A percentile compares a stretch with the other conserved stretches of the same genome.
These are phyloP conservation scores for Sungouiella blattae DNA, from an alignment of 805 yeast species.

Conservation along the genomic window DNA sequence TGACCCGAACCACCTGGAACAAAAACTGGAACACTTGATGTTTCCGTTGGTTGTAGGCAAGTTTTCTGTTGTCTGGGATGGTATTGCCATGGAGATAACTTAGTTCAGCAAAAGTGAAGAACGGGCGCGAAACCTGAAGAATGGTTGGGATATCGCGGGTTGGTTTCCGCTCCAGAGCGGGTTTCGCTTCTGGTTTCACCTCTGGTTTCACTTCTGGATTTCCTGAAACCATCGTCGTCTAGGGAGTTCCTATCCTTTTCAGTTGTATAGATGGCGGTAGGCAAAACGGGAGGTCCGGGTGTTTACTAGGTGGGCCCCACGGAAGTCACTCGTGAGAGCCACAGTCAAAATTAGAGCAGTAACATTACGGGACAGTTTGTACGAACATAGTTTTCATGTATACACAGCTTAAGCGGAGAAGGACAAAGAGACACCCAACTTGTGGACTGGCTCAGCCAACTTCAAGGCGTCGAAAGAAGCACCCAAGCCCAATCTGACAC, in stretches of 20 bases:
- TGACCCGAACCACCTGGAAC: constrained; percentile 46
- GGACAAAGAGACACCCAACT: constrained; percentile 91
- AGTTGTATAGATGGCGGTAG: no score
- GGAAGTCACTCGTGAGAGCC: no score
- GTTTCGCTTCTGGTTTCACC: no score
- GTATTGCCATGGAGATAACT: constrained; percentile 48
- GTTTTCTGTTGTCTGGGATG: constrained; percentile 45
- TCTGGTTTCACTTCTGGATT: no score
- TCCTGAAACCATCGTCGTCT: no score
- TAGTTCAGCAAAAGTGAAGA: constrained; percentile 52
- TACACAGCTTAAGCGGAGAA: constrained; percentile 68
- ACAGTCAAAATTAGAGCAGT: no score
- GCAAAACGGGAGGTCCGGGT: no score
- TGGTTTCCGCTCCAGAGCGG: no score
- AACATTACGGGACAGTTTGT: no score
- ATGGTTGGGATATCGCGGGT: constrained; percentile 13
- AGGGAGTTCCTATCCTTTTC: no score
- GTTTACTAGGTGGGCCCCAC: no score
- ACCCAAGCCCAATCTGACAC: constrained; percentile 96
- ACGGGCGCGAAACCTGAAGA: constrained; percentile 56
- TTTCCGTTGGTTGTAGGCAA: constrained; percentile 47
- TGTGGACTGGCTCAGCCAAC: constrained; percentile 95
- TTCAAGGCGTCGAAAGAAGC: constrained; percentile 94
- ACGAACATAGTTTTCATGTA: constrained; percentile 1
- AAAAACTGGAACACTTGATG: constrained; percentile 53